phyloP scores from a whole-genome alignment of 768 basidiomycete genomes.

The Clavulina sp. region DNA sequence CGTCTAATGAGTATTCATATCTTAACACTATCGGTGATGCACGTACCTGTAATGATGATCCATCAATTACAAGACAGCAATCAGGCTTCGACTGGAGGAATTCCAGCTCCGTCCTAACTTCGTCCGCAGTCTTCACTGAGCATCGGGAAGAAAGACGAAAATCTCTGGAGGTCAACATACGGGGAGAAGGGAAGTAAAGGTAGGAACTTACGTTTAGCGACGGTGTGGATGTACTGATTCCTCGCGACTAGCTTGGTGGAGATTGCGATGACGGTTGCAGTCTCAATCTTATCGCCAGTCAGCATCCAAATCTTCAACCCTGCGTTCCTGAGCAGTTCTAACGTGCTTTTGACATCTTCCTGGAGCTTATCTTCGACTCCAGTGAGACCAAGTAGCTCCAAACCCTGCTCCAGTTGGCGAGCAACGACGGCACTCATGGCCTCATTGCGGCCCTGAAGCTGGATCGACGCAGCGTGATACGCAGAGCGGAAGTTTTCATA shows the following conservation, averaged over 20 bases:
- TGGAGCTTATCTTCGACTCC: conserved; percentile 99
- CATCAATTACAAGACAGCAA: conserved; percentile 96
- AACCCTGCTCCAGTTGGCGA: conserved; percentile 65
- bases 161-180: too few relatives aligned
- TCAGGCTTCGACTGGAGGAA: conserved; percentile 89
- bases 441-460: conserved; percentile 62
- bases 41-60: conserved; percentile 78
- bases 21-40: background rate
- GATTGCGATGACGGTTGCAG: conserved; percentile 93
- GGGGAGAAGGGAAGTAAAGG: conserved; percentile 4
- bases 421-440: conserved; percentile 60
- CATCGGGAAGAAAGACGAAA: conserved; percentile 2
- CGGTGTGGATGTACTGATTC: conserved; percentile 94
- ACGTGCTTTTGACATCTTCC: conserved; percentile 85
- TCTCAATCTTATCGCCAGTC: conserved; percentile 98
- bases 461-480: conserved; percentile 65
- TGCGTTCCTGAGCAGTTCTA: conserved; percentile 85
- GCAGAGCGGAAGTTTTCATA: conserved; percentile 56
- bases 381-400: conserved; percentile 84
- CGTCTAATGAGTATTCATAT: background rate
- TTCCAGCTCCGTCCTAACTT: conserved; percentile 75
- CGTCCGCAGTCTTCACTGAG: conserved; percentile 67
- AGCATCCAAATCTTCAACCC: conserved; percentile 99
- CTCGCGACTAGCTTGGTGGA: conserved; percentile 90
- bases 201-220: conserved; percentile 59